These are phyloP conservation scores for Knufia petricola DNA, from an alignment of 2,329 filamentous ascomycete species.

Conservation along the genomic window DNA sequence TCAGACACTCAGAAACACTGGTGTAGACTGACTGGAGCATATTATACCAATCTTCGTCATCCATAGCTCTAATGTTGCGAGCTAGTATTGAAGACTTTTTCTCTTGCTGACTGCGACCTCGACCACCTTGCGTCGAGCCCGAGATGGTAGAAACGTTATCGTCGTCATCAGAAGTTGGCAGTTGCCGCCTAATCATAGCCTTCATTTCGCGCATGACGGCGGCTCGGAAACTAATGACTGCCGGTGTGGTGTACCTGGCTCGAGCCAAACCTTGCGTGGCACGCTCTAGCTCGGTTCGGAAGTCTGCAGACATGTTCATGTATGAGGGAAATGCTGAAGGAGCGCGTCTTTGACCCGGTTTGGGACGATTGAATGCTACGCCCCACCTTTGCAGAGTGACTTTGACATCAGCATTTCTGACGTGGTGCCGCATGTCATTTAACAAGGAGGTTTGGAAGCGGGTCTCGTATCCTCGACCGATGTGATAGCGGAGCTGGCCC, in stretches of 20 bases:
- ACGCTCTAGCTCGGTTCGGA: conserved; percentile 61
- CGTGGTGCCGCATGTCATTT: conserved; percentile 69
- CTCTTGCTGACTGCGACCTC: conserved; percentile 67
- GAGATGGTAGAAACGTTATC: conserved; percentile 86
- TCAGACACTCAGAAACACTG: conserved; percentile 73
- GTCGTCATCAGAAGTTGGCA: conserved; percentile 89
- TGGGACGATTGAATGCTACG: conserved; percentile 60
- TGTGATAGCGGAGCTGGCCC: conserved; percentile 62
- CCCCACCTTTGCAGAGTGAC: conserved; percentile 82
- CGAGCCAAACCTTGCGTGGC: conserved; percentile 71
- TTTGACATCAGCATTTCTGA: conserved; percentile 58
- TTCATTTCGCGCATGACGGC: conserved; percentile 78
- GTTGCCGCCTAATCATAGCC: conserved; percentile 67
- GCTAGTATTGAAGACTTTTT: conserved; percentile 85
- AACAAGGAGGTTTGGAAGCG: conserved; percentile 71
- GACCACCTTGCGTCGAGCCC: conserved; percentile 63
- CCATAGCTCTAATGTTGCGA: conserved; percentile 74
- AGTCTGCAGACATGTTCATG: conserved; percentile 58
- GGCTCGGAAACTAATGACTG: conserved; percentile 76
- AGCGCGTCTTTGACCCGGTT: conserved; percentile 57
- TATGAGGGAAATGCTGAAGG: conserved; percentile 69
- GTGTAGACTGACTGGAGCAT: conserved; percentile 77
- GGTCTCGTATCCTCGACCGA: conserved; percentile 77
- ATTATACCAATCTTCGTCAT: conserved; percentile 73
- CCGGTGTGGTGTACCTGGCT: conserved; percentile 67